Base-by-base conservation (phyloP, 139 green algal species). In the Yamagishiella unicocca region DNA sequence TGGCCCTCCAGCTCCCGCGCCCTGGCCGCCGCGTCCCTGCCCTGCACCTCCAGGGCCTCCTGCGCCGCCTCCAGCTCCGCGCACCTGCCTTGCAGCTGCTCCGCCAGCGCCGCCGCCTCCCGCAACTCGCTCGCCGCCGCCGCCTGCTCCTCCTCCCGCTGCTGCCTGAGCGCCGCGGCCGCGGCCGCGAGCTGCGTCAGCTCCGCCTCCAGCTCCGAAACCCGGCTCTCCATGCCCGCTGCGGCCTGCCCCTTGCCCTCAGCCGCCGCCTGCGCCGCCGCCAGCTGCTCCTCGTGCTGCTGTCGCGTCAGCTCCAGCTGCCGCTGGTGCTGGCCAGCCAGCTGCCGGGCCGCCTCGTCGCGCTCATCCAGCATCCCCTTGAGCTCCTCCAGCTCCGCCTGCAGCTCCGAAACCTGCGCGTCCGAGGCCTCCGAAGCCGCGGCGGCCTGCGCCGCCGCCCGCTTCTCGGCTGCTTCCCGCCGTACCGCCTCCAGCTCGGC, bases 31-130 rank as follows among this genome's bases (percentile, higher is more conserved):
- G 80, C 80, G 27, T 77, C 43, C 4, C 45, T 43, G 8, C 24
- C 62, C 31, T 64, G 17, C 33, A 2, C 62, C 62, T 50, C 35
- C 31, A 77, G 43, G 14, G 37, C 62, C 43, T 50, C 62, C n/a
- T 46, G n/a, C 66, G 53, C 64, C 2, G 43, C 62, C 31, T 77
- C 80, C 31, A 86, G 80, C 43, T 86, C 62, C 62, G 80, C 37
- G 3, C 64, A 21, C 27, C 64, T 42, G 5, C 22, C 14, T 31
- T 45, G 33, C 40, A 73, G 38, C 40, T 76, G 38, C 37, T 40
- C 38, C 38, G 61, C 31, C 62, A 29, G 33, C 5, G 43, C 31
- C 31, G 21, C 33, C 10, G 80, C 61, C 6, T 27, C 58, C 2
- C n/a, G 42, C 29, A 76, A 42, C 79, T 76, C 42, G 3, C 22